phyloP scores from a whole-genome alignment of 2,329 filamentous ascomycete species.

The Ceratocystis huliohia region DNA sequence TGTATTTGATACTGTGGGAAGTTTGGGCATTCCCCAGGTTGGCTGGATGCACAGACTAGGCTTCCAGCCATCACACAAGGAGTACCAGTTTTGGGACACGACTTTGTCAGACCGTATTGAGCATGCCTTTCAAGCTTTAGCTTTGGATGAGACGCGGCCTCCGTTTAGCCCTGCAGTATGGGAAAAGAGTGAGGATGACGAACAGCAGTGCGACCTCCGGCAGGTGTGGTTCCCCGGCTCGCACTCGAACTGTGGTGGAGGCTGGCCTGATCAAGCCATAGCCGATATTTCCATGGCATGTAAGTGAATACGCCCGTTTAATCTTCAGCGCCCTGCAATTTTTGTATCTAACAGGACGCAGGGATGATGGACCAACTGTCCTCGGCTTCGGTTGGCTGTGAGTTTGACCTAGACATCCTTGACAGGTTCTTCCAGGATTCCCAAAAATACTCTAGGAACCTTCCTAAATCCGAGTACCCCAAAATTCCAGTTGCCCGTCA shows the following conservation, averaged over 20 bases:
- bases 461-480: constrained; percentile 35
- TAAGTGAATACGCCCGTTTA: constrained; percentile 23
- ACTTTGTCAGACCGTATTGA: constrained; percentile 40
- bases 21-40: constrained; percentile 34
- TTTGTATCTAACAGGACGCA: constrained; percentile 22
- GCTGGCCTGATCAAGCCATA: constrained; percentile 41
- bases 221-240: constrained; percentile 57
- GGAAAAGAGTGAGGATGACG: constrained; percentile 30
- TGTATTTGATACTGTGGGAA: constrained; percentile 38
- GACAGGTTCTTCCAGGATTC: constrained; percentile 23
- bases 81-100: constrained; percentile 43
- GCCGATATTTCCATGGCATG: constrained; percentile 32
- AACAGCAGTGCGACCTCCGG: constrained; percentile 29
- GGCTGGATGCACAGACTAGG: constrained; percentile 36
- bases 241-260: constrained; percentile 59
- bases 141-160: constrained; percentile 43
- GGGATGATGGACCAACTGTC: constrained; percentile 45
- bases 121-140: constrained; percentile 47
- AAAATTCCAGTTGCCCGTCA: constrained; percentile 38
- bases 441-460: constrained; percentile 26
- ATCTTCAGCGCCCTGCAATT: neutral
- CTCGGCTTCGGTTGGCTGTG: constrained; percentile 35
- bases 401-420: constrained; percentile 34
- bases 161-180: constrained; percentile 45
- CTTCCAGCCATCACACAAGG: constrained; percentile 34